A percentile compares a stretch with the other conserved stretches of the same genome.
These are phyloP conservation scores for Calendula officinalis DNA, from an alignment of 129 eudicot genomes.

Conservation along the genomic window DNA sequence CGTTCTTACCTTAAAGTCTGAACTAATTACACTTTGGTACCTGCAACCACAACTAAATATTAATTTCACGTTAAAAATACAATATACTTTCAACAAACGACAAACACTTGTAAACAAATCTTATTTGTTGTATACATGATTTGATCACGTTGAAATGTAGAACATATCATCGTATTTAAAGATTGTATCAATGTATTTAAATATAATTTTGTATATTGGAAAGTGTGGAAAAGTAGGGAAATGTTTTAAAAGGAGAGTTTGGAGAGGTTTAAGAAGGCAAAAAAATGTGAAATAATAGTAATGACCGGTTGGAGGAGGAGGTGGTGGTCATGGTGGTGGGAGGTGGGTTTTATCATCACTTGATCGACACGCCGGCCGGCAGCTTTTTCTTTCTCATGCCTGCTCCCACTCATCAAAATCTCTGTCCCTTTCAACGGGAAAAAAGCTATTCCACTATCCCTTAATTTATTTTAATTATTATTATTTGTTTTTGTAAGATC, in stretches of 20 bases:
- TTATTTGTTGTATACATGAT: no score
- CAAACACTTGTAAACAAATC: neutral
- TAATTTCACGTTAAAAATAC: no score
- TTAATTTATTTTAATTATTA: neutral
- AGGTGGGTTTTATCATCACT: slow-evolving; percentile 55
- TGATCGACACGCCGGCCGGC: slow-evolving; percentile 59
- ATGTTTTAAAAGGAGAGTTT: slow-evolving; percentile 44
- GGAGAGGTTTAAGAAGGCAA: slow-evolving; percentile 74
- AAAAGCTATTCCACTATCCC: slow-evolving; percentile 47
- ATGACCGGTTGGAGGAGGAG: slow-evolving; percentile 17
- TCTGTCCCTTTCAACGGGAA: slow-evolving; percentile 29
- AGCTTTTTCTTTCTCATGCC: slow-evolving; percentile 65
- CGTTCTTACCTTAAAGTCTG: no score
- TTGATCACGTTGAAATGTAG: no score
- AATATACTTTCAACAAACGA: neutral
- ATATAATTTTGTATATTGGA: neutral
- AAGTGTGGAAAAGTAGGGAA: slow-evolving; percentile 6
- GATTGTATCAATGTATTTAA: no score
- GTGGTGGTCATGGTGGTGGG: slow-evolving; percentile 18
- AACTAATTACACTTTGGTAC: no score
- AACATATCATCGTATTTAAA: no score
- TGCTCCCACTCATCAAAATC: slow-evolving; percentile 53
- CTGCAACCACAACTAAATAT: no score
- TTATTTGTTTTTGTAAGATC: neutral
- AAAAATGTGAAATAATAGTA: slow-evolving; percentile 17